Percentiles rank a stretch among this genome's conserved stretches.
phyloP scores from a whole-genome alignment of 2,329 filamentous ascomycete species.

The Claviceps pusilla region DNA sequence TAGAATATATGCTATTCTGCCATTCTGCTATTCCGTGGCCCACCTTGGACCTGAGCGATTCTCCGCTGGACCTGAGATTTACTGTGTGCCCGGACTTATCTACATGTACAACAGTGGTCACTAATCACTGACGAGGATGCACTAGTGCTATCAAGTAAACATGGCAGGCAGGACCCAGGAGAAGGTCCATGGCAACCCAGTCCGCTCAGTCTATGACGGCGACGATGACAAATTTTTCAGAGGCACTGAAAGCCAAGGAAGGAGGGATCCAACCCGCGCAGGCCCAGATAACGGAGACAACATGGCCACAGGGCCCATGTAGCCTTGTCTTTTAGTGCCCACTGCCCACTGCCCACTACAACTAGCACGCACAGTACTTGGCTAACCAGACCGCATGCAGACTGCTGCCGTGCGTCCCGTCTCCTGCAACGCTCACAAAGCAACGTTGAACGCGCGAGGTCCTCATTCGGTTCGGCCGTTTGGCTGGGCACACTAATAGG shows the following conservation, averaged over 20 bases:
- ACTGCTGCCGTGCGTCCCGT: background rate
- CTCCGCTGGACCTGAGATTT: too few species aligned
- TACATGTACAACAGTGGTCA: too few species aligned
- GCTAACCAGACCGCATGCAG: background rate
- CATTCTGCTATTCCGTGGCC: too few species aligned
- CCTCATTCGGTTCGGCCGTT: slow-evolving; percentile 6
- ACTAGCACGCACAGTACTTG: background rate
- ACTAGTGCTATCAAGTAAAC: background rate
- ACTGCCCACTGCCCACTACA: too few species aligned
- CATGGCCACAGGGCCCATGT: too few species aligned
- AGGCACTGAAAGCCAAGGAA: background rate
- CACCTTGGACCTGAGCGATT: too few species aligned
- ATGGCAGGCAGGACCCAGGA: background rate
- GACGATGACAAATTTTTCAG: background rate
- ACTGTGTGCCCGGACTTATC: too few species aligned
- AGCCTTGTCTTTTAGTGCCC: too few species aligned
- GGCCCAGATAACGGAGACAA: background rate
- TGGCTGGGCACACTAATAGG: background rate
- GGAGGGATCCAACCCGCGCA: too few species aligned
- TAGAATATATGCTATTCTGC: too few species aligned
- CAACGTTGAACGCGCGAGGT: background rate
- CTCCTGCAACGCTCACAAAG: slow-evolving; percentile 1
- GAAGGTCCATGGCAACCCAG: background rate
- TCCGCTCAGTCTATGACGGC: background rate
- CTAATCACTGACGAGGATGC: background rate